phyloP scores from a whole-genome alignment of 345 rosid species.

The Jatropha curcas region DNA sequence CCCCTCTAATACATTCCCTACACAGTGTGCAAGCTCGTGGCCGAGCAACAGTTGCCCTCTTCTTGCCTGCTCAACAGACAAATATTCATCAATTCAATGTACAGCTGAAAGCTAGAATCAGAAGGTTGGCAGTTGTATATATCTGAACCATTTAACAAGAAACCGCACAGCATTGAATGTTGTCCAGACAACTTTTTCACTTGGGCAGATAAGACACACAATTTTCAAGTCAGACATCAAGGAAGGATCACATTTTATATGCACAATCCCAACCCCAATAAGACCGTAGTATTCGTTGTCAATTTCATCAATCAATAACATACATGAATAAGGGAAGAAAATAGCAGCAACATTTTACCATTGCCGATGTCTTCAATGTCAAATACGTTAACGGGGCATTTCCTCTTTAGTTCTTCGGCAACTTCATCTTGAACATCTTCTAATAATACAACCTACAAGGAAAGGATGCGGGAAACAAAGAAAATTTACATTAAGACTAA shows the following conservation, averaged over 20 bases:
- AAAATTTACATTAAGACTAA: background rate
- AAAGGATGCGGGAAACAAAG: background rate
- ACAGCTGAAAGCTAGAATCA: background rate
- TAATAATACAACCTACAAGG: slow-evolving; percentile 60
- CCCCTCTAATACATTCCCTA: slow-evolving; percentile 77
- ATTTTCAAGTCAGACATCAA: background rate
- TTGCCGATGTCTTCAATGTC: slow-evolving; percentile 91
- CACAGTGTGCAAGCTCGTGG: slow-evolving; percentile 88
- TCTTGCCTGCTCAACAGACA: slow-evolving; percentile 51
- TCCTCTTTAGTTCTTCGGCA: slow-evolving; percentile 65
- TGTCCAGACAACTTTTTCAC: background rate
- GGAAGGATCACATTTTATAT: background rate
- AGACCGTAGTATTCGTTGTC: background rate
- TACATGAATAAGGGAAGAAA: background rate
- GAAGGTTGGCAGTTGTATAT: background rate
- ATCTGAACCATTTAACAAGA: background rate
- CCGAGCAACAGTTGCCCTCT: slow-evolving; percentile 72
- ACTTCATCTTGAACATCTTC: slow-evolving; percentile 56
- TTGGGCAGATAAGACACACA: background rate
- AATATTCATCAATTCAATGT: background rate
- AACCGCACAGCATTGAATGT: background rate
- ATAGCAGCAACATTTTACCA: slow-evolving; percentile 49
- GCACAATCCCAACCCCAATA: too few species aligned
- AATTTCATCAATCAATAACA: slow-evolving; percentile 3
- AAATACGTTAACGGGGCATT: slow-evolving; percentile 77